Evolutionary conservation across 371 early-diverging fungal genomes (phyloP), one percentile per base, ranked within the genome.

Genomic region (Dichotomocladium elegans): DNA sequence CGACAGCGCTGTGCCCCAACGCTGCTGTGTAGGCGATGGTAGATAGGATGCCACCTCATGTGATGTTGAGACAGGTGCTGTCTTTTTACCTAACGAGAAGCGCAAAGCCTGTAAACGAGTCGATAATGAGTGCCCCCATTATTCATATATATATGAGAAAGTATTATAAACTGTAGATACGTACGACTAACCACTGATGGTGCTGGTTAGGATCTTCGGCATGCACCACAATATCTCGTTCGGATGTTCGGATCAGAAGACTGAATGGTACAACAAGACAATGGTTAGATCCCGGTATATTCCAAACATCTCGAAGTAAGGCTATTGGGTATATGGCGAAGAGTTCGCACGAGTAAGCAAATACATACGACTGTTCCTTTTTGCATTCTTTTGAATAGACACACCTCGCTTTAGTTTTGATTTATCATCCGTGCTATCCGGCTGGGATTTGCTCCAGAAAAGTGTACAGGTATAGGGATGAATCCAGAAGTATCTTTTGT

Each of bases 381-480:
- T n/a, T n/a, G n/a, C 35, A 24, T 2, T 14, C 12, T n/a, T 25
- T 40, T 29, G 22, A 34, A n/a, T 0, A 10, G 7, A 55, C 59
- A 60, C 73, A 75, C 81, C 77, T 64, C 77, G 73, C 66, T 82
- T 83, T 37, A 77, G 72, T 27, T 67, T 69, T 26, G 76, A 60
- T 50, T 79, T 76, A 44, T 66, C 64, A 35, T 77, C 75, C 60
- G 79, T 77, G 4, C 69, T 66, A 25, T 82, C 86, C 21, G 91
- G 91, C 26, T 83, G 81, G 47, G 75, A 75, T 42, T 73, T 64
- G 60, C 88, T 85, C 92, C 92, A 92, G 60, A 89, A 86, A 22
- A 92, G 57, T 12, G 85, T 86, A 51, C 82, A 79, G 10, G 90
- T 86, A 35, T 91, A 91, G n/a, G 92, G 92, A 55, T 91, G 90